These are phyloP conservation scores for Cladophialophora bantiana DNA, from an alignment of 2,329 filamentous ascomycete genomes.

Conservation along the genomic window DNA sequence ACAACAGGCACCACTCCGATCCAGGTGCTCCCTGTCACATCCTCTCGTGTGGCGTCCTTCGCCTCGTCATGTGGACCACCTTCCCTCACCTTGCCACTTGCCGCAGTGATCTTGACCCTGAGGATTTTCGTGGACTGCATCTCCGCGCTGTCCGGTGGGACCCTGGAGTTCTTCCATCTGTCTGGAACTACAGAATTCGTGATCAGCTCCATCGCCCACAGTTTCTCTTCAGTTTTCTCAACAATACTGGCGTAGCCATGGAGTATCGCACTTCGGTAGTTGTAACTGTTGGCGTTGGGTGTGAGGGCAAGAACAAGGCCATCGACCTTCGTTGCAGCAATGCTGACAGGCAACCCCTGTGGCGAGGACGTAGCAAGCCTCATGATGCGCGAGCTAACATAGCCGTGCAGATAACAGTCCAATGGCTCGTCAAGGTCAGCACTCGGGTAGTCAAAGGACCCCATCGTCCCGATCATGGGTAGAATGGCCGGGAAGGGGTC, in stretches of 20 bases:
- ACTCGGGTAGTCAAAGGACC: constrained; percentile 70
- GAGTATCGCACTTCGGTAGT: constrained; percentile 81
- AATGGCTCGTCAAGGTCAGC: constrained; percentile 68
- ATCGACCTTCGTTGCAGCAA: constrained; percentile 77
- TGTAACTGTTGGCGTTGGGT: constrained; percentile 81
- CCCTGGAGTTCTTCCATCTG: constrained; percentile 72
- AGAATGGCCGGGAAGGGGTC: constrained; percentile 78
- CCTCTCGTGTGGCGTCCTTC: constrained; percentile 59
- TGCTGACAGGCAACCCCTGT: constrained; percentile 71
- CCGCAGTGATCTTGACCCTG: constrained; percentile 70
- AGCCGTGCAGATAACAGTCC: constrained; percentile 83
- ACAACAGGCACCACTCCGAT: constrained; percentile 70
- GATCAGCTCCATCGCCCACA: constrained; percentile 79
- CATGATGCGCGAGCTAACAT: constrained; percentile 79
- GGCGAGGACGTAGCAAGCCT: constrained; percentile 62
- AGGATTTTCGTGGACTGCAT: constrained; percentile 77
- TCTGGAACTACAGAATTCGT: constrained; percentile 74
- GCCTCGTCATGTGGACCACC: constrained; percentile 69
- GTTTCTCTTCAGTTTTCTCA: constrained; percentile 70
- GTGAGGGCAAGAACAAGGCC: constrained; percentile 81
- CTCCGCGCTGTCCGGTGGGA: constrained; percentile 75
- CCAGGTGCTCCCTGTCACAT: constrained; percentile 61
- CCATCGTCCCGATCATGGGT: constrained; percentile 87
- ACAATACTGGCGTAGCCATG: constrained; percentile 77
- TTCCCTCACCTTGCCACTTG: constrained; percentile 75